Evolutionary conservation across 2,329 filamentous ascomycete genomes (phyloP).

Genomic region (Cryphonectria radicalis): DNA sequence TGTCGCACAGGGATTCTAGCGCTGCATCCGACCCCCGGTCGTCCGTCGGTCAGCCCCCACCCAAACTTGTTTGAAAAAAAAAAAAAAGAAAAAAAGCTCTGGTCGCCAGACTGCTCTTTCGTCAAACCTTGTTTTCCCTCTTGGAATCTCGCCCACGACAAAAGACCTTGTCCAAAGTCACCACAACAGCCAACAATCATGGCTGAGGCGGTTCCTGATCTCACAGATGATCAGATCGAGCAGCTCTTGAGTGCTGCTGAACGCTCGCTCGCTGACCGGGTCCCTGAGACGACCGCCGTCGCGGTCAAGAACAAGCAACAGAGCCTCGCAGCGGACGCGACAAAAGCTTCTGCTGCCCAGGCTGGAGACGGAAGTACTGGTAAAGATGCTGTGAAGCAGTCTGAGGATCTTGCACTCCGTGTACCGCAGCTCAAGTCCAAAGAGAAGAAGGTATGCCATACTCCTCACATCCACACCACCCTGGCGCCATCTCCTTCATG

Average conservation of each 20-base stretch:
- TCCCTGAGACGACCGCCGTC: slow-evolving; percentile 9
- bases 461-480: not conserved
- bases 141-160: slow-evolving; percentile 9
- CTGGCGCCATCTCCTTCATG: slow-evolving; percentile 53
- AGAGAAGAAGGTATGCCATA: slow-evolving; percentile 40
- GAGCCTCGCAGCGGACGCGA: slow-evolving; percentile 11
- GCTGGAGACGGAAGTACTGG: slow-evolving; percentile 22
- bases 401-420: slow-evolving; percentile 37
- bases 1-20: not conserved
- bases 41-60: not conserved
- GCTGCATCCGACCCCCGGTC: slow-evolving; percentile 7
- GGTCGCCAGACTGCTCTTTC: not conserved
- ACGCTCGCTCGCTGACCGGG: slow-evolving; percentile 19
- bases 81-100: slow-evolving; percentile 26
- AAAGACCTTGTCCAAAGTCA: slow-evolving; percentile 18
- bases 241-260: slow-evolving; percentile 24
- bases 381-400: slow-evolving; percentile 29
- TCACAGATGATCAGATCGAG: slow-evolving; percentile 27
- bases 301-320: slow-evolving; percentile 19
- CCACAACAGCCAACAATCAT: slow-evolving; percentile 25
- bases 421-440: slow-evolving; percentile 35
- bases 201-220: slow-evolving; percentile 16
- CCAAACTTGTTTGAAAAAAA: not conserved
- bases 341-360: slow-evolving; percentile 26
- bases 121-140: not conserved